phyloP scores from a whole-genome alignment of 495 filamentous ascomycete genomes.

The Delitschia confertaspora region DNA sequence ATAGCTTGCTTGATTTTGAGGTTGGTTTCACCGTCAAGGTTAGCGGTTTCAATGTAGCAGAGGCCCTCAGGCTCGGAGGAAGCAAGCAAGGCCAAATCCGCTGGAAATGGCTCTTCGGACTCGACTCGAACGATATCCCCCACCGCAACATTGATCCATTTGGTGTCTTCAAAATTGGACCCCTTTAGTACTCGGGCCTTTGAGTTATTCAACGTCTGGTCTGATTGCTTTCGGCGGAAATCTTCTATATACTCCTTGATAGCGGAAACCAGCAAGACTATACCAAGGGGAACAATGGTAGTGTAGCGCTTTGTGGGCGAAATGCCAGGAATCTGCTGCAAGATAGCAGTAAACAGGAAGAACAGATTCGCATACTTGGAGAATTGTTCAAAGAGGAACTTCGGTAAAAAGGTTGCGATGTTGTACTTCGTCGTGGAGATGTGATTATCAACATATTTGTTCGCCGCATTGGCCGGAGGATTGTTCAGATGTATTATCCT shows the following conservation, averaged over 20 bases:
- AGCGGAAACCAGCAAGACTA: constrained; percentile 87
- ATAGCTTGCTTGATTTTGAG: constrained; percentile 98
- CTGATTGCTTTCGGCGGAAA: constrained; percentile 78
- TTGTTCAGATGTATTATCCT: constrained; percentile 96
- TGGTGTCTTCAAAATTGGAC: constrained; percentile 73
- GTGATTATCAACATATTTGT: constrained; percentile 92
- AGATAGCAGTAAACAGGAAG: constrained; percentile 92
- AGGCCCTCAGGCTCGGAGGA: constrained; percentile 95
- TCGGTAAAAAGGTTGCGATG: constrained; percentile 84
- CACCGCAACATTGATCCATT: constrained; percentile 88
- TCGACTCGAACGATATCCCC: constrained; percentile 93
- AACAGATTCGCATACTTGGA: constrained; percentile 99
- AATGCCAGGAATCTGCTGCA: constrained; percentile 93
- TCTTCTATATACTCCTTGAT: constrained; percentile 94
- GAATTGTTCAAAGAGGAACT: constrained; percentile 98
- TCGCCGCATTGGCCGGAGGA: constrained; percentile 77
- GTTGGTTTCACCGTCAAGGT: constrained; percentile 96
- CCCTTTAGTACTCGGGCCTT: constrained; percentile 78
- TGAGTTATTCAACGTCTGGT: constrained; percentile 80
- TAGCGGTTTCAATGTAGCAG: constrained; percentile 98
- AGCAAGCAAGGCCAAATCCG: constrained; percentile 83
- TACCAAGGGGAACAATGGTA: constrained; percentile 83
- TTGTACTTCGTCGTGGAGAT: constrained; percentile 99
- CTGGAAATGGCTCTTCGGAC: constrained; percentile 92
- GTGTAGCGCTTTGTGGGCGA: constrained; percentile 93